Evolutionary conservation across 2,329 filamentous ascomycete genomes (phyloP).

Genomic region (Rhynchosporium secalis): DNA sequence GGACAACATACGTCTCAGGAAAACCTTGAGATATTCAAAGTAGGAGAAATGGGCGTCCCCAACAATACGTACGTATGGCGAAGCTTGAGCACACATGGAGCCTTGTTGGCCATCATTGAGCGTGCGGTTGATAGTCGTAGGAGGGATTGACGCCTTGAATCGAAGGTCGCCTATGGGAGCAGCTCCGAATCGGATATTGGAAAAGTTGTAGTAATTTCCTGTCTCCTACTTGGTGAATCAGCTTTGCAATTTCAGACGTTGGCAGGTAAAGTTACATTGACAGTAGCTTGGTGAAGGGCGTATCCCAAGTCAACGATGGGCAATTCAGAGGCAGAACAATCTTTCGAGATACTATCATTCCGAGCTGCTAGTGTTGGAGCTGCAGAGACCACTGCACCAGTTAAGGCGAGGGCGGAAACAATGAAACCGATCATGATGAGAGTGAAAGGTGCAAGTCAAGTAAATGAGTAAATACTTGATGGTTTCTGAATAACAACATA

Average conservation of each 20-base stretch:
- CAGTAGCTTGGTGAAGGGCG: slow-evolving; percentile 12
- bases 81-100: slow-evolving; percentile 27
- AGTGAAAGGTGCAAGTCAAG: not conserved
- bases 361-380: slow-evolving; percentile 3
- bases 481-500: not conserved
- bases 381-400: slow-evolving; percentile 8
- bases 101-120: slow-evolving; percentile 35
- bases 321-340: not conserved
- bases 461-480: not conserved
- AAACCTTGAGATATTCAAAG: too few relatives aligned
- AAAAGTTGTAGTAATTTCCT: slow-evolving; percentile 41
- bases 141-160: slow-evolving; percentile 44
- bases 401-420: slow-evolving; percentile 8
- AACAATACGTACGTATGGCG: not conserved
- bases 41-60: too few relatives aligned
- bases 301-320: slow-evolving; percentile 19
- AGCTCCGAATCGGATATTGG: slow-evolving; percentile 46
- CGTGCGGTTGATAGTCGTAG: slow-evolving; percentile 35
- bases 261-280: slow-evolving; percentile 5
- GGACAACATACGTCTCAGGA: too few relatives aligned
- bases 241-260: not conserved
- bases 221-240: slow-evolving; percentile 23
- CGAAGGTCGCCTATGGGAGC: slow-evolving; percentile 45
- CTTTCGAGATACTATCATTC: not conserved
- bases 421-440: slow-evolving; percentile 4